Evolutionary conservation across 2,329 filamentous ascomycete species (phyloP).

Genomic region (Alternaria gaisen): DNA sequence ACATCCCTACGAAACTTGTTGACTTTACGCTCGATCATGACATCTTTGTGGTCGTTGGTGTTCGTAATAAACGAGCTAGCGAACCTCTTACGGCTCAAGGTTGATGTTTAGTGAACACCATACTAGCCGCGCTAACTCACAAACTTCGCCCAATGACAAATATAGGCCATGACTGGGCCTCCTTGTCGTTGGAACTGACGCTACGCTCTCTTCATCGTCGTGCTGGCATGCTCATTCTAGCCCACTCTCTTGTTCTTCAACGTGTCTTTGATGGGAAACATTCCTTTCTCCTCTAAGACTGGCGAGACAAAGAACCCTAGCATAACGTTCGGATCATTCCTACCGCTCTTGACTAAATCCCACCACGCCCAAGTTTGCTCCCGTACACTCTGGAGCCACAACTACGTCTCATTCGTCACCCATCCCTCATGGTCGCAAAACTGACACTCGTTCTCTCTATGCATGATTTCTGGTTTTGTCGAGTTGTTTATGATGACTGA

Average conservation of each 20-base stretch:
- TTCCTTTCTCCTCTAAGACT: neutral
- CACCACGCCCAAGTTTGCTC: too few species aligned
- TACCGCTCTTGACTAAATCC: too few species aligned
- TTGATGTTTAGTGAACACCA: neutral
- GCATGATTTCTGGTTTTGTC: too few species aligned
- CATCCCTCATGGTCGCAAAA: too few species aligned
- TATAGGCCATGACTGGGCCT: neutral
- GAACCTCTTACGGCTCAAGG: neutral
- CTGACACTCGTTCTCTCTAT: too few species aligned
- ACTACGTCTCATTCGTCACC: too few species aligned
- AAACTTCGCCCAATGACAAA: neutral
- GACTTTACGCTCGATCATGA: neutral
- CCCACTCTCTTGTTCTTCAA: neutral
- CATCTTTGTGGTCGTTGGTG: neutral
- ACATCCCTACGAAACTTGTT: too few species aligned
- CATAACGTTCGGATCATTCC: neutral
- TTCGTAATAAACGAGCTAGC: neutral
- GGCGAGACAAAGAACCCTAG: neutral
- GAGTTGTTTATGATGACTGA: too few species aligned
- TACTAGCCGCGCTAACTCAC: neutral
- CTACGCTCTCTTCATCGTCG: neutral
- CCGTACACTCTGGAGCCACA: too few species aligned
- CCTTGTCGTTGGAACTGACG: neutral
- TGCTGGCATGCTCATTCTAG: neutral
- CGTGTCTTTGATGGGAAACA: neutral